These are phyloP conservation scores for Ascocoryne sarcoides DNA, from an alignment of 2,329 filamentous ascomycete species.

Conservation along the genomic window DNA sequence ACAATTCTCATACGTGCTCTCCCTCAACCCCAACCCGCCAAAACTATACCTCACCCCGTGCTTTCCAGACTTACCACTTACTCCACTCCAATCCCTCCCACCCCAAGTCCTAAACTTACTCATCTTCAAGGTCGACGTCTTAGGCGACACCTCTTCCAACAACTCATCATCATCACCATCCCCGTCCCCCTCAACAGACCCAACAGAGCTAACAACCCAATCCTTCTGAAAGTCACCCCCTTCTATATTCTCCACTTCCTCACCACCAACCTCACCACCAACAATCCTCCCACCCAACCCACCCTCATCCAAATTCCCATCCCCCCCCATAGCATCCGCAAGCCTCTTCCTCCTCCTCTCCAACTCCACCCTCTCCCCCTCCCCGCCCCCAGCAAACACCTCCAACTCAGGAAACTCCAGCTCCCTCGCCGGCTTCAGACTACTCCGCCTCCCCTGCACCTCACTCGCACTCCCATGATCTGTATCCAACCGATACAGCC, in stretches of 20 bases:
- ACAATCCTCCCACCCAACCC: background rate
- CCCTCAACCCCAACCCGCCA: slow-evolving; percentile 13
- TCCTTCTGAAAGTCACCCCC: no score
- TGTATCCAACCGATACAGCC: slow-evolving; percentile 13
- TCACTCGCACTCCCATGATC: slow-evolving; percentile 7
- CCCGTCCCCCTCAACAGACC: slow-evolving; percentile 22
- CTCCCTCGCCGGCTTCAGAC: slow-evolving; percentile 15
- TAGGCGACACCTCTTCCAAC: background rate
- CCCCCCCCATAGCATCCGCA: background rate
- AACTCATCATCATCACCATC: slow-evolving; percentile 17
- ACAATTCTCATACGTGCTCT: slow-evolving; percentile 19
- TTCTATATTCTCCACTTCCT: slow-evolving; percentile 1
- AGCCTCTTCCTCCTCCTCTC: background rate
- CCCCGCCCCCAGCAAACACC: slow-evolving; percentile 12
- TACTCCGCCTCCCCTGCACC: slow-evolving; percentile 18
- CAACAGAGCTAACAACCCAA: no score
- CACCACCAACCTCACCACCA: background rate
- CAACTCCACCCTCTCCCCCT: slow-evolving; percentile 1
- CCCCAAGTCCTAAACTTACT: slow-evolving; percentile 24
- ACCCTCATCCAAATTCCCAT: background rate
- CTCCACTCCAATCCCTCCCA: slow-evolving; percentile 20
- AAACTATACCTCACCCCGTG: slow-evolving; percentile 5
- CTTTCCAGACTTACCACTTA: slow-evolving; percentile 1
- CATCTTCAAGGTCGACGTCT: slow-evolving; percentile 7
- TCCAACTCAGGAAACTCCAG: slow-evolving; percentile 26